A percentile compares a stretch with the other conserved stretches of the same genome.
Conservation (phyloP, 495 filamentous ascomycete species). For the Penicillium ochrochloron region DNA sequence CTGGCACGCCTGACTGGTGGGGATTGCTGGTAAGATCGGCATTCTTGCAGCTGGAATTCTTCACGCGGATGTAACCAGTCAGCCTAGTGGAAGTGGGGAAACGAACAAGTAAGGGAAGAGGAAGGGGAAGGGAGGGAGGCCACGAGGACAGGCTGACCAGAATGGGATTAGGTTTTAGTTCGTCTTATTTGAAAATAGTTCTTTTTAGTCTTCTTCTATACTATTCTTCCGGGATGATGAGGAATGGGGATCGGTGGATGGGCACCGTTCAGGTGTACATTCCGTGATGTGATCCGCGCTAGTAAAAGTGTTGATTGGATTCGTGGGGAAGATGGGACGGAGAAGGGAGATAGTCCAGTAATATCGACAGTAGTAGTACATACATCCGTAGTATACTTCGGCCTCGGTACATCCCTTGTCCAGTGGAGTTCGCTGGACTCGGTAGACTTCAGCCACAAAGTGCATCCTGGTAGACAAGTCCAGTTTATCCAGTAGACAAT, state of each 20-base stretch:
- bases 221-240: not conserved
- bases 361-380: too few relatives aligned
- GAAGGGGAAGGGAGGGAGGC: not conserved
- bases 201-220: not conserved
- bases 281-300: slow-evolving; percentile 8
- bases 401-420: not conserved
- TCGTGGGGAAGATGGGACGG: slow-evolving; percentile 1
- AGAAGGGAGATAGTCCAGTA: not conserved
- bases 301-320: slow-evolving; percentile 1
- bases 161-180: slow-evolving; percentile 1
- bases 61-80: slow-evolving; percentile 22
- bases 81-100: slow-evolving; percentile 3
- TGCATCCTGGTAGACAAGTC: not conserved
- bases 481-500: not conserved
- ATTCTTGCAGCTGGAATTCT: slow-evolving; percentile 22
- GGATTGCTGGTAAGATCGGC: slow-evolving; percentile 26
- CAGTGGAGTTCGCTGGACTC: not conserved
- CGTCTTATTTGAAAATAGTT: not conserved
- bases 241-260: not conserved
- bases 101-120: too few relatives aligned
- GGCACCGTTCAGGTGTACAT: not conserved
- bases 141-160: slow-evolving; percentile 2
- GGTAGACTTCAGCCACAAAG: not conserved
- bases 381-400: not conserved
- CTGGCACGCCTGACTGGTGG: slow-evolving; percentile 28